Base-by-base conservation (phyloP, 2,329 filamentous ascomycete species). In the Alternaria arbusti region DNA sequence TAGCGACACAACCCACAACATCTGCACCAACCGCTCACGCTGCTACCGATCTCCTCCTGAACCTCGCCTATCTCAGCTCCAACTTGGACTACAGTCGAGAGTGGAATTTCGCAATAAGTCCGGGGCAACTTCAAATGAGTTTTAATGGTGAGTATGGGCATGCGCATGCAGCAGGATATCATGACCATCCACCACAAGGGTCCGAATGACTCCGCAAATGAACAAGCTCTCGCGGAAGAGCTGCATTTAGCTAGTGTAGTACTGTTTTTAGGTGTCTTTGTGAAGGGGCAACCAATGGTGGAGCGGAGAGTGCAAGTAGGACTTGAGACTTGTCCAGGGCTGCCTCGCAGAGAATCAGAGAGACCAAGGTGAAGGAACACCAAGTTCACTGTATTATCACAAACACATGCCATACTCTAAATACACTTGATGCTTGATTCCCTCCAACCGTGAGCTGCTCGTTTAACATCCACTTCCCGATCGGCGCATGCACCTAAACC, bases 401-500 rank as follows among this genome's bases (percentile, higher is more conserved):
- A 43, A 59, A 49, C 43, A 36, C 22, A 60, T 43, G 32, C 32
- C 9, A 15, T 22, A 23, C 25, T 52, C 15, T 2, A 47, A 49
- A 13, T 56, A 15, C 44, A 17, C 17, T 30, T 43, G 32, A 44
- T 47, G 5, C 3, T 44, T 23, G 36, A 32, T 57, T 43, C 49
- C 40, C 51, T 40, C 25, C 47, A 45, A 30, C 40, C 32, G 9
- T 32, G 55, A 36, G 32, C 50, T 13, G 59, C 25, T 55, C 25
- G 54, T 62, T 44, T 51, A 43, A 54, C 58, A 60, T 62, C 56
- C 68, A 65, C 62, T 65, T 63, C 49, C 36, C 36, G 72, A 76
- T 76, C 71, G 69, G 64, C 68, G 67, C 67, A 74, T 74, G 71
- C 73, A 73, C 57, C 72, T 74, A 76, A 76, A 71, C 71, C 63